Evolutionary conservation across 2,329 filamentous ascomycete species (phyloP).

Genomic region (Scleromitrula shiraiana): DNA sequence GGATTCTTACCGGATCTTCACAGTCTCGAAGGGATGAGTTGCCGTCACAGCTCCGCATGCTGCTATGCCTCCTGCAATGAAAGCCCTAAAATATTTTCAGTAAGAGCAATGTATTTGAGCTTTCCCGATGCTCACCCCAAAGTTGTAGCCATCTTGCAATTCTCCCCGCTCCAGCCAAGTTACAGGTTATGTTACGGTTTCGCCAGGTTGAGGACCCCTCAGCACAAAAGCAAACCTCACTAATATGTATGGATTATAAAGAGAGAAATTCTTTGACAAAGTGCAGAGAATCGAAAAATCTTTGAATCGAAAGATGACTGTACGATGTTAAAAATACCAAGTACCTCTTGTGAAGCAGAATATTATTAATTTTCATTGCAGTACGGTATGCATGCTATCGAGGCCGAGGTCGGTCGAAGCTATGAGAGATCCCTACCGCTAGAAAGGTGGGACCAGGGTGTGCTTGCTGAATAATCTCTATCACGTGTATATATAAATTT

Average conservation of each 20-base stretch:
- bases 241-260: not conserved
- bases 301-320: not conserved
- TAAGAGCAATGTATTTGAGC: constrained; percentile 7
- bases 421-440: not conserved
- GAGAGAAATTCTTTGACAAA: not conserved
- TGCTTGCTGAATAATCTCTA: too few relatives aligned
- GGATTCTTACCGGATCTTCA: constrained; percentile 78
- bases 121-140: constrained; percentile 34
- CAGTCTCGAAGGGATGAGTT: constrained; percentile 96
- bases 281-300: not conserved
- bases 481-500: not conserved
- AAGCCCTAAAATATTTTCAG: constrained; percentile 47
- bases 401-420: constrained; percentile 2
- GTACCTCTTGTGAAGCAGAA: not conserved
- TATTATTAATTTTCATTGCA: constrained; percentile 6
- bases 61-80: constrained; percentile 92
- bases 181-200: constrained; percentile 8
- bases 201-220: constrained; percentile 12
- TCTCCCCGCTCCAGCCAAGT: constrained; percentile 18
- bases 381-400: too few relatives aligned
- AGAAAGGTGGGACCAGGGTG: too few relatives aligned
- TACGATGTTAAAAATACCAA: constrained; percentile 1
- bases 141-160: constrained; percentile 44
- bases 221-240: not conserved
- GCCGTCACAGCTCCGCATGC: constrained; percentile 96